A percentile compares a stretch with the other conserved stretches of the same genome.
Evolutionary conservation across 805 yeast species (phyloP).

Genomic region (Metschnikowia noctiluminum): DNA sequence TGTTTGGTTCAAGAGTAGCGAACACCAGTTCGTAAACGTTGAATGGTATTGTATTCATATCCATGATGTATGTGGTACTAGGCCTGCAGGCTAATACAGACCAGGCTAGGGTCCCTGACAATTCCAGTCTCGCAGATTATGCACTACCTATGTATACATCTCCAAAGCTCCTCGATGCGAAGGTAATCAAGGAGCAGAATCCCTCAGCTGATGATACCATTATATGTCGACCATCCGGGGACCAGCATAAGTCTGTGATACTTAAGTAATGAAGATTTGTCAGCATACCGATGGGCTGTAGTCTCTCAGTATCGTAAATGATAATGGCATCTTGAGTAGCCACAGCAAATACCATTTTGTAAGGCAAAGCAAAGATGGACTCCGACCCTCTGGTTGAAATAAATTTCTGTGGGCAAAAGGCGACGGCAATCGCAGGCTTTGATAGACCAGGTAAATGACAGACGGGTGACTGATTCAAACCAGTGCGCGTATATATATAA

Average conservation of each 20-base stretch:
- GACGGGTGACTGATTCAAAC: slow-evolving; percentile 66
- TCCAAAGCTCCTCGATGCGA: slow-evolving; percentile 60
- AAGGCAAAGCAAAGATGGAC: slow-evolving; percentile 56
- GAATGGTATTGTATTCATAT: too few species aligned
- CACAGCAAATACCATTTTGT: slow-evolving; percentile 84
- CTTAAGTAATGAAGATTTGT: slow-evolving; percentile 84
- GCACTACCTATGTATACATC: neutral
- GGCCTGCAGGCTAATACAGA: too few species aligned
- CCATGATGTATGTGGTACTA: too few species aligned
- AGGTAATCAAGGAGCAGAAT: slow-evolving; percentile 68
- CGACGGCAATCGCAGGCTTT: slow-evolving; percentile 80
- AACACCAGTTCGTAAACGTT: too few species aligned
- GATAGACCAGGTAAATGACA: slow-evolving; percentile 75
- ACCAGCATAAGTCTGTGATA: slow-evolving; percentile 86
- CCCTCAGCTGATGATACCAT: slow-evolving; percentile 89
- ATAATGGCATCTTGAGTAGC: slow-evolving; percentile 87
- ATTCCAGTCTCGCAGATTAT: neutral
- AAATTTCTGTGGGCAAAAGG: slow-evolving; percentile 71
- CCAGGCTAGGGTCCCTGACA: too few species aligned
- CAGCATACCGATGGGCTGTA: slow-evolving; percentile 67
- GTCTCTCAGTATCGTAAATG: slow-evolving; percentile 74
- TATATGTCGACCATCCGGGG: slow-evolving; percentile 65
- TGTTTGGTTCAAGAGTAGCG: too few species aligned
- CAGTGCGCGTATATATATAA: slow-evolving; percentile 70
- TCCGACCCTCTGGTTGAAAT: neutral